These are phyloP conservation scores for Lasiodiplodia hormozganensis DNA, from an alignment of 2,329 filamentous ascomycete species.

Conservation along the genomic window DNA sequence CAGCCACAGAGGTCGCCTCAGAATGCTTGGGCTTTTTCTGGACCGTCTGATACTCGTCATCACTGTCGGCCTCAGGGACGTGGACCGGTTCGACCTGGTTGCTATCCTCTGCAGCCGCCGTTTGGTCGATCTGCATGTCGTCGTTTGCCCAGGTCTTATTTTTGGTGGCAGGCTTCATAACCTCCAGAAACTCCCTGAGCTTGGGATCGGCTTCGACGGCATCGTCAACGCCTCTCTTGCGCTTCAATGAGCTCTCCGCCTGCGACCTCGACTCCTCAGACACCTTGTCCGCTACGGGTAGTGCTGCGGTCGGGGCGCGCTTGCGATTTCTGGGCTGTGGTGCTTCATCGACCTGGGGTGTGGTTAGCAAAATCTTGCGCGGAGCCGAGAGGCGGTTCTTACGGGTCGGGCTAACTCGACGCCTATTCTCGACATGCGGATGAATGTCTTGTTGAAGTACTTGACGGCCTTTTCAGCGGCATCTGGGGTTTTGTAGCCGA, in stretches of 20 bases:
- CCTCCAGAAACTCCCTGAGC: constrained; percentile 82
- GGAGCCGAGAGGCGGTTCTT: constrained; percentile 40
- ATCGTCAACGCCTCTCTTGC: constrained; percentile 67
- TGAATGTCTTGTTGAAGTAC: constrained; percentile 94
- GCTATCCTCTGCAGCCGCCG: constrained; percentile 33
- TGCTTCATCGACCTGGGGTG: constrained; percentile 26
- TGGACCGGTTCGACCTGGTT: constrained; percentile 35
- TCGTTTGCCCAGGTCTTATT: constrained; percentile 69
- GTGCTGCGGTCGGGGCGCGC: constrained; percentile 17
- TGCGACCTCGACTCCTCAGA: constrained; percentile 34
- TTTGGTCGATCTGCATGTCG: constrained; percentile 40
- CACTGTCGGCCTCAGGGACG: constrained; percentile 62
- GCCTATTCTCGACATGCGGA: constrained; percentile 91
- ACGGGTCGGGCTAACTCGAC: constrained; percentile 89
- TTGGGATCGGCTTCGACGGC: constrained; percentile 71
- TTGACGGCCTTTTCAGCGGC: constrained; percentile 84
- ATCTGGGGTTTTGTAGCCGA: constrained; percentile 86
- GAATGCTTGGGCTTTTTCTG: constrained; percentile 53
- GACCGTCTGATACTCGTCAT: constrained; percentile 76
- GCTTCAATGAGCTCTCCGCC: constrained; percentile 61
- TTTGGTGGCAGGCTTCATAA: constrained; percentile 76
- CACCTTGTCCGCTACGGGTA: not conserved
- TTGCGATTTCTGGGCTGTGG: constrained; percentile 23
- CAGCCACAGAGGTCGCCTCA: constrained; percentile 13
- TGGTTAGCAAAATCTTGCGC: constrained; percentile 25